Base-by-base conservation (phyloP, 305 asterid species). In the Fraxinus sp. region DNA sequence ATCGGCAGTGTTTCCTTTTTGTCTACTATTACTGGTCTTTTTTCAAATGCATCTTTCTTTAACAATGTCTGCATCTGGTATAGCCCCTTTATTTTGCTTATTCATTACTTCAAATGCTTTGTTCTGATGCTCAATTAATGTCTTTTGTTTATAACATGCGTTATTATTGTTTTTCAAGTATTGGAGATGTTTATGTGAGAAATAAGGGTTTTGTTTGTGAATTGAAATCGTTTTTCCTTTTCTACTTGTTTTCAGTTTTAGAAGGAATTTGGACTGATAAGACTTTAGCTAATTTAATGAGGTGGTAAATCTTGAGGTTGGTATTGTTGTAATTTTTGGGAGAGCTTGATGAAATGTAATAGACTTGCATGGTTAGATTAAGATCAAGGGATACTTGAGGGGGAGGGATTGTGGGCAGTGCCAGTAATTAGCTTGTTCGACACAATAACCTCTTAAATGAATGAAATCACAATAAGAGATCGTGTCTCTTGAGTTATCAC, bases 61-160 rank as follows among this genome's bases (percentile, higher is more conserved):
- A 13, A 70, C 91, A 82, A 81, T 78, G 86, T 86, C 90, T 68
- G 91, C 95, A 82, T 80, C 55, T 20, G 93, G 95, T 92, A 79
- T 85, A 82, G 82, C 76, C 81, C 72, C 33, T 73, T 66, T 57
- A 3, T n/a, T 28, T 80, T 52, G 70, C 35, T 36, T 66, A 24
- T 55, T 52, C 71, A 81, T 59, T 73, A 64, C 24, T 80, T 78
- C 22, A 32, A 33, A 71, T 78, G 20, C n/a, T 84, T 43, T 41
- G 72, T 22, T 77, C 77, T 43, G 71, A 13, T 80, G 85, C 26
- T 82, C 77, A 64, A 13, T 85, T 75, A 7, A 76, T 37, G 20
- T 73, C 46, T 35, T 77, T 83, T 79, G 82, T 8, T 46, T 41
- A 2, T 73, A 43, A 16, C 22, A 30, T 22, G 24, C 76, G 10